Percentiles rank a stretch among this genome's conserved stretches.
Conservation (phyloP, 305 asterid genomes). For the Rubia peregrina region DNA sequence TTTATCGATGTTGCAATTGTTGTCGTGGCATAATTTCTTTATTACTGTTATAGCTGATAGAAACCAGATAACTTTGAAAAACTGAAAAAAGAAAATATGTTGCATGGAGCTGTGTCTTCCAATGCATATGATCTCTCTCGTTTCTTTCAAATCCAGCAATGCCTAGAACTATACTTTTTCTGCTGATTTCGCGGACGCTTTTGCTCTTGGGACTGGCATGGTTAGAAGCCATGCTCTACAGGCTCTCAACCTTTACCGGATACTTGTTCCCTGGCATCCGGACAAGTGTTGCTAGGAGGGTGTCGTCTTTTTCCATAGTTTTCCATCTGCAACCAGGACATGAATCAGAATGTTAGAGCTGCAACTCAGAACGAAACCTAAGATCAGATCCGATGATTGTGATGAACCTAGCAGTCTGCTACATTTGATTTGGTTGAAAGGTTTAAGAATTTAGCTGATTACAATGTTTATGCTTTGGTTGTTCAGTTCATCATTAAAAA, state of each 20-base stretch:
- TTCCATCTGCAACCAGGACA: constrained; percentile 50
- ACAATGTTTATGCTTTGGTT: neutral
- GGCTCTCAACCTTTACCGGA: constrained; percentile 52
- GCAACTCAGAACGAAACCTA: neutral
- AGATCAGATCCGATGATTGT: neutral
- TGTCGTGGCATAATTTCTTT: neutral
- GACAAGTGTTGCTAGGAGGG: constrained; percentile 70
- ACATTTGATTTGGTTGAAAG: neutral
- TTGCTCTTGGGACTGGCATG: neutral
- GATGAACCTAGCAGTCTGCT: neutral
- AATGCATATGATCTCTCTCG: neutral
- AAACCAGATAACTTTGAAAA: constrained; percentile 2
- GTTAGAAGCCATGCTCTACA: constrained; percentile 22
- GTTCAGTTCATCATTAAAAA: neutral
- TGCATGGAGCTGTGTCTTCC: neutral
- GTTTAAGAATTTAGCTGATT: neutral
- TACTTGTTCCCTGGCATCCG: constrained; percentile 83
- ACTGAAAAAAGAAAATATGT: neutral
- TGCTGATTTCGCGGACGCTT: neutral
- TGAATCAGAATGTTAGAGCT: neutral
- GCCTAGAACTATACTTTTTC: neutral
- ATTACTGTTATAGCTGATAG: neutral
- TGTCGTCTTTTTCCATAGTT: constrained; percentile 48
- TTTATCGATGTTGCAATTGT: neutral
- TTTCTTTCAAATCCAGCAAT: neutral